Evolutionary conservation across 2,329 filamentous ascomycete genomes (phyloP).

Genomic region (Pyrenophora tritici-repentis): DNA sequence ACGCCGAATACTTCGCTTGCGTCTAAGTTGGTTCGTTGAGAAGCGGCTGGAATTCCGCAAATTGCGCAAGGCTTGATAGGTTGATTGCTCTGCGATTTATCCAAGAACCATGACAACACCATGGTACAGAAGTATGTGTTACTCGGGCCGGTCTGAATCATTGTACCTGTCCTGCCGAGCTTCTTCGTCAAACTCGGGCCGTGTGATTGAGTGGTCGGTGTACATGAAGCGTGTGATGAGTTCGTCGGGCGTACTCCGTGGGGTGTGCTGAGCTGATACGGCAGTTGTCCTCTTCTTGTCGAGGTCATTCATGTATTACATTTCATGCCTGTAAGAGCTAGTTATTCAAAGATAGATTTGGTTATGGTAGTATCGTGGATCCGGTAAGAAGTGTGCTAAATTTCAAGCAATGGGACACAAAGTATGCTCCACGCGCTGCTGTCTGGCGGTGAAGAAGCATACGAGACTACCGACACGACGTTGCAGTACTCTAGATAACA

Average conservation of each 20-base stretch:
- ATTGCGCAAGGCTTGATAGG: conserved; percentile 7
- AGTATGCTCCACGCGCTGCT: conserved; percentile 5
- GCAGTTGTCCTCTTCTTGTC: conserved; percentile 7
- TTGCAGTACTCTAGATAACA: conserved; percentile 7
- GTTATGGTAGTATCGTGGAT: not conserved
- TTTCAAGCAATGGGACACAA: conserved; percentile 1
- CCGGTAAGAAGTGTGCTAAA: conserved; percentile 1
- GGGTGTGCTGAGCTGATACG: conserved; percentile 14
- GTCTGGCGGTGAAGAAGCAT: conserved; percentile 14
- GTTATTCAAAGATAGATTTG: not conserved
- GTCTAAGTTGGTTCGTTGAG: not conserved
- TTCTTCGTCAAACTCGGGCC: conserved; percentile 10
- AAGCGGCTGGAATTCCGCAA: not conserved
- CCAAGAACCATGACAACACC: conserved; percentile 8
- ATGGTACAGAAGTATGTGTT: not conserved
- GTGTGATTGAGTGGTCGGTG: conserved; percentile 15
- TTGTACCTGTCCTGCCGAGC: conserved; percentile 5
- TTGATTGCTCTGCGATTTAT: conserved; percentile 11
- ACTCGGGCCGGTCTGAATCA: conserved; percentile 10
- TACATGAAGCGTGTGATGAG: conserved; percentile 8
- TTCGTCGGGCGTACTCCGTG: conserved; percentile 8
- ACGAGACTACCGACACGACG: not conserved
- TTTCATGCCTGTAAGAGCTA: not conserved
- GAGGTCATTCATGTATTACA: conserved; percentile 1
- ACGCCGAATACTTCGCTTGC: conserved; percentile 2